A percentile compares a stretch with the other conserved stretches of the same genome.
phyloP scores from a whole-genome alignment of 2,329 filamentous ascomycete genomes.

The Fusarium lateritium region DNA sequence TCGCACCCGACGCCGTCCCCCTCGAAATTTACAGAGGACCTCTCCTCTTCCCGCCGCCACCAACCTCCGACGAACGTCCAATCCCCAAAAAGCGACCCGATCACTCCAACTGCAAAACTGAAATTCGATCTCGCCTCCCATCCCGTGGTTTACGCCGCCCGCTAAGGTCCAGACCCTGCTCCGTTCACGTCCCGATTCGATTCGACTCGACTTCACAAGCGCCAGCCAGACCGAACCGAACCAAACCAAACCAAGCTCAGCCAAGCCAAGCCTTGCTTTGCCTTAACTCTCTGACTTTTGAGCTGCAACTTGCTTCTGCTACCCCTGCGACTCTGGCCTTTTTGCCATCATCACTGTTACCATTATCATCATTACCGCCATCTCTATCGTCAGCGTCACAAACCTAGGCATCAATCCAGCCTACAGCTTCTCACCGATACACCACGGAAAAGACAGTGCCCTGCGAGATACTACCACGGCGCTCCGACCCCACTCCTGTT shows the following conservation, averaged over 20 bases:
- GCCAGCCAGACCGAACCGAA: constrained; percentile 5
- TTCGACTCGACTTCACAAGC: constrained; percentile 36
- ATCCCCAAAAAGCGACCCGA: constrained; percentile 25
- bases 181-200: constrained; percentile 43
- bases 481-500: constrained; percentile 45
- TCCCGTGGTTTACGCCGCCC: constrained; percentile 44
- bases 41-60: constrained; percentile 36
- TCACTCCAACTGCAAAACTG: constrained; percentile 35
- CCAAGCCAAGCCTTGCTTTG: constrained; percentile 40
- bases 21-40: constrained; percentile 17
- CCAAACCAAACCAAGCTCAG: constrained; percentile 13
- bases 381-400: constrained; percentile 7
- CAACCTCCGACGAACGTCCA: constrained; percentile 31
- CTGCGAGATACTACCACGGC: constrained; percentile 42
- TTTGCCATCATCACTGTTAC: constrained; percentile 19
- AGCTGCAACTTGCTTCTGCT: constrained; percentile 37
- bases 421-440: not conserved
- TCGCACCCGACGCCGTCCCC: constrained; percentile 31
- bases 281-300: constrained; percentile 41
- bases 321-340: constrained; percentile 29
- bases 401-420: constrained; percentile 3
- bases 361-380: constrained; percentile 6
- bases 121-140: constrained; percentile 45
- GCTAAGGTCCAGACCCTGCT: constrained; percentile 45
- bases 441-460: constrained; percentile 40